These are phyloP conservation scores for Vairimorpha ceranae DNA, from an alignment of 371 early-diverging fungal genomes.

Conservation along the genomic window DNA sequence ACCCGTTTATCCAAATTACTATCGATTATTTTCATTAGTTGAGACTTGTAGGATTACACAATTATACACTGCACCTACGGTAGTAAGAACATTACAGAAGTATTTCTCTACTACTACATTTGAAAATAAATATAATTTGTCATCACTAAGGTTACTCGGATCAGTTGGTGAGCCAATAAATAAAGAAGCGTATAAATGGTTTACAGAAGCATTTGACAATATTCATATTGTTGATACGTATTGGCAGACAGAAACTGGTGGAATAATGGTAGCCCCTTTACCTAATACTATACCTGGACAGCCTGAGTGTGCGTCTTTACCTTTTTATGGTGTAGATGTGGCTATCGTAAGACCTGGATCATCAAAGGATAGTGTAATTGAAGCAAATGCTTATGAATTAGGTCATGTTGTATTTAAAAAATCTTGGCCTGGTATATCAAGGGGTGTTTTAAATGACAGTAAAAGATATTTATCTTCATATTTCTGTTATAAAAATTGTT, in stretches of 20 bases:
- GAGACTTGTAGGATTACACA: constrained; percentile 77
- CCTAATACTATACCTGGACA: constrained; percentile 75
- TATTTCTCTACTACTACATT: constrained; percentile 66
- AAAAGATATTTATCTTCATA: constrained; percentile 79
- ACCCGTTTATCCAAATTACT: constrained; percentile 74
- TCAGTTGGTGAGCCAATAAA: constrained; percentile 95
- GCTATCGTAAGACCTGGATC: constrained; percentile 70
- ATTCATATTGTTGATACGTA: constrained; percentile 88
- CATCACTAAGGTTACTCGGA: constrained; percentile 75
- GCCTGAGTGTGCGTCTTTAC: constrained; percentile 85
- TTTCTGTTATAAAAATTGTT: constrained; percentile 75
- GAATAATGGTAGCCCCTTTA: constrained; percentile 77
- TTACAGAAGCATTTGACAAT: constrained; percentile 72
- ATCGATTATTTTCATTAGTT: constrained; percentile 73
- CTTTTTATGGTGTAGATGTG: constrained; percentile 85
- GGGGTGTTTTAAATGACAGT: constrained; percentile 79
- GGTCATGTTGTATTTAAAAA: constrained; percentile 79
- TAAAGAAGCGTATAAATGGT: constrained; percentile 90
- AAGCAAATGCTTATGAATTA: constrained; percentile 64
- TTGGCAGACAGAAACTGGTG: constrained; percentile 91
- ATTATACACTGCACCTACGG: constrained; percentile 94
- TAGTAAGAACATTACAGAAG: constrained; percentile 80
- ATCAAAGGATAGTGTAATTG: background rate
- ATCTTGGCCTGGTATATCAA: constrained; percentile 86
- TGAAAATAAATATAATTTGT: constrained; percentile 13